Evolutionary conservation across 495 filamentous ascomycete genomes (phyloP).

Genomic region (Penicillium paxilli): DNA sequence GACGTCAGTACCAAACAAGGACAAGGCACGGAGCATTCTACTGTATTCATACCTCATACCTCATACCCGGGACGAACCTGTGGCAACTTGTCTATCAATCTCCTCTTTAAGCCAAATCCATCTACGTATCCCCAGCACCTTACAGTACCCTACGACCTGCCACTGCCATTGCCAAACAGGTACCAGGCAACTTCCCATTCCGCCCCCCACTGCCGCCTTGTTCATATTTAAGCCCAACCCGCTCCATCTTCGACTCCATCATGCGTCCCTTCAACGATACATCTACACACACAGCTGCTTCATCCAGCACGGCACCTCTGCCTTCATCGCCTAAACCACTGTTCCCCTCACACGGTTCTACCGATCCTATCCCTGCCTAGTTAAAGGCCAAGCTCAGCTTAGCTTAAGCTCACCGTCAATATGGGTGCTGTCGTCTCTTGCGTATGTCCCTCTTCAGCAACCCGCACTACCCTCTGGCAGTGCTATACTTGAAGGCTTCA

Average conservation of each 20-base stretch:
- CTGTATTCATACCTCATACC: slow-evolving; percentile 4
- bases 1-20: slow-evolving; percentile 23
- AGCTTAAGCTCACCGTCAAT: too few relatives aligned
- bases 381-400: too few relatives aligned
- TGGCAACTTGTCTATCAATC: slow-evolving; percentile 19
- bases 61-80: slow-evolving; percentile 3
- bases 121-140: slow-evolving; percentile 15
- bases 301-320: slow-evolving; percentile 23
- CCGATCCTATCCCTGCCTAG: too few relatives aligned
- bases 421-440: slow-evolving; percentile 98
- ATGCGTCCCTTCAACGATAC: slow-evolving; percentile 39
- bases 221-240: background rate
- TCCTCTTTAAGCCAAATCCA: slow-evolving; percentile 12
- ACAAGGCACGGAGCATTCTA: slow-evolving; percentile 6
- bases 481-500: background rate
- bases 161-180: too few relatives aligned
- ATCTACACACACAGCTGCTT: slow-evolving; percentile 31
- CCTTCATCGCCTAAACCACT: slow-evolving; percentile 20
- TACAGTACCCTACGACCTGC: too few relatives aligned
- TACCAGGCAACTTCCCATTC: too few relatives aligned
- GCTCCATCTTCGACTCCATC: too few relatives aligned
- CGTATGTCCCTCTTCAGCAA: slow-evolving; percentile 63
- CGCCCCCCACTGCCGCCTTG: background rate
- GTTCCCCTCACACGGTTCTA: slow-evolving; percentile 3
- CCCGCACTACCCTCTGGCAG: background rate